A percentile compares a stretch with the other conserved stretches of the same genome.
Conservation (phyloP, 495 filamentous ascomycete species). For the Penicillium waksmanii region DNA sequence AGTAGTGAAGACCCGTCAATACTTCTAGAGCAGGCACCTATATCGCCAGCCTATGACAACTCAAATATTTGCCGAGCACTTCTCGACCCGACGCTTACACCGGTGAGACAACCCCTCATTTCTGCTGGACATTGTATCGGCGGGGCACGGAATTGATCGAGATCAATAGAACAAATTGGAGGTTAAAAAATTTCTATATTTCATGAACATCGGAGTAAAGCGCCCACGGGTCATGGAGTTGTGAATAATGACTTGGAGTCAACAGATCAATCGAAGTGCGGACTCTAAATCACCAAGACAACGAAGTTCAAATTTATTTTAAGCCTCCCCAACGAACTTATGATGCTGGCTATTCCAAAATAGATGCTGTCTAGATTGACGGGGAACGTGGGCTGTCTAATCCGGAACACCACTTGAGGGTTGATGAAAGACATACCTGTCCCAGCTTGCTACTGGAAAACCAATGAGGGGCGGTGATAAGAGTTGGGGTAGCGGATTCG, state of each 20-base stretch:
- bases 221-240: no score
- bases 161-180: slow-evolving; percentile 25
- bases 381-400: not conserved
- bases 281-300: no score
- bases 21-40: slow-evolving; percentile 26
- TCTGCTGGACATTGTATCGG: not conserved
- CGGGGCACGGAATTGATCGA: not conserved
- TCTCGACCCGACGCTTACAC: slow-evolving; percentile 27
- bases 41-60: slow-evolving; percentile 26
- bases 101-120: slow-evolving; percentile 17
- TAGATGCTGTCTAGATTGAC: no score
- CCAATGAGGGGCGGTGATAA: slow-evolving; percentile 15
- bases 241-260: no score
- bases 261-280: no score
- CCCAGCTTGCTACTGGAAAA: no score
- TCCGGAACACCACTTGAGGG: not conserved
- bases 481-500: slow-evolving; percentile 16
- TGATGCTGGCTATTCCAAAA: no score
- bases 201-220: no score
- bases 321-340: no score
- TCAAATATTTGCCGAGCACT: slow-evolving; percentile 27
- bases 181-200: not conserved
- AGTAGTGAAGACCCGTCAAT: slow-evolving; percentile 28
- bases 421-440: not conserved
- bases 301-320: no score